Evolutionary conservation across 2,329 filamentous ascomycete species (phyloP).

Genomic region (Claviceps paspali): DNA sequence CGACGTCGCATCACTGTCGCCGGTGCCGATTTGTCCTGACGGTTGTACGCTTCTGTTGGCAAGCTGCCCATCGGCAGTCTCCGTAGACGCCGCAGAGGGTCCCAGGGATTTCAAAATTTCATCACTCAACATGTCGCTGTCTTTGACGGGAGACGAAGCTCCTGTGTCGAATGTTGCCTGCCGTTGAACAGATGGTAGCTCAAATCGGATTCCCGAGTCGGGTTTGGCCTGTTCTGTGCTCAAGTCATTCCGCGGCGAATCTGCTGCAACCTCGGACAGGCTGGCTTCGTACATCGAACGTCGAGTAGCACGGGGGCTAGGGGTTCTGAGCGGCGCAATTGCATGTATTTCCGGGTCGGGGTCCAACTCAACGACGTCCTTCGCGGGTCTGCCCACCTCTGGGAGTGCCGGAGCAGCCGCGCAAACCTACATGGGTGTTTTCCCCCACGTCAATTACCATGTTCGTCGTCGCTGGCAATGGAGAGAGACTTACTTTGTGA

Average conservation of each 20-base stretch:
- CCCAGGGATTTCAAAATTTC: slow-evolving; percentile 61
- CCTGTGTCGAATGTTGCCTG: slow-evolving; percentile 31
- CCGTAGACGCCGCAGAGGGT: slow-evolving; percentile 21
- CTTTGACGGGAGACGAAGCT: slow-evolving; percentile 41
- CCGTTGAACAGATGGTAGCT: slow-evolving; percentile 22
- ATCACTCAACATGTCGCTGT: slow-evolving; percentile 56
- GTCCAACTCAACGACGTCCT: neutral
- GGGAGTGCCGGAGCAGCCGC: neutral
- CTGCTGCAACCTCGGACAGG: slow-evolving; percentile 10
- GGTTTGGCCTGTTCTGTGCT: slow-evolving; percentile 15
- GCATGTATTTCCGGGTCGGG: slow-evolving; percentile 7
- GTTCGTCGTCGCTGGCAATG: neutral
- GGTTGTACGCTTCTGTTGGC: slow-evolving; percentile 9
- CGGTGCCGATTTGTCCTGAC: slow-evolving; percentile 7
- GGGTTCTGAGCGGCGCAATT: slow-evolving; percentile 19
- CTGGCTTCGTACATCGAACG: neutral
- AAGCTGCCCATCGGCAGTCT: slow-evolving; percentile 7
- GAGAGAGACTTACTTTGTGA: neutral
- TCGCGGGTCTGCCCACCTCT: neutral
- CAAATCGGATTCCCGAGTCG: slow-evolving; percentile 13
- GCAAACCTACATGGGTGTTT: neutral
- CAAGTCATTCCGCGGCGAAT: slow-evolving; percentile 17
- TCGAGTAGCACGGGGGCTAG: slow-evolving; percentile 13
- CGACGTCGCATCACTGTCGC: slow-evolving; percentile 49
- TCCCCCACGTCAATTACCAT: neutral